Percentiles rank a stretch among this genome's conserved stretches.
phyloP scores from a whole-genome alignment of 768 basidiomycete species.

The Leccinum olivaceopallidum region DNA sequence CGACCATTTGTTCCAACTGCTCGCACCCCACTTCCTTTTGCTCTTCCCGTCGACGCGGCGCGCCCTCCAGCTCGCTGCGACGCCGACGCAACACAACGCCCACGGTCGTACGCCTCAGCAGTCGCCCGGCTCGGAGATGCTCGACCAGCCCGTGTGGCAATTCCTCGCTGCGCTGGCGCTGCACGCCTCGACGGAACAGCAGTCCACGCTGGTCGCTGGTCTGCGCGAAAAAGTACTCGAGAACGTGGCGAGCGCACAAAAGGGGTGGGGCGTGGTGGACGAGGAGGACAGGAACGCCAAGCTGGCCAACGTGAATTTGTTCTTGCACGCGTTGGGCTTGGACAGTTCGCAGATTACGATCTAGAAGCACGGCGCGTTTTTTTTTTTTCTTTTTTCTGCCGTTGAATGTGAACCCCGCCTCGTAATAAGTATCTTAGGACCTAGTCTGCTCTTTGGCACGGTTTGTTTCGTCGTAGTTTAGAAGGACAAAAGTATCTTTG shows the following conservation, averaged over 20 bases:
- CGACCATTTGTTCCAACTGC: conserved; percentile 79
- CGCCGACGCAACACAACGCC: conserved; percentile 35
- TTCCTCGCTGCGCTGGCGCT: conserved; percentile 89
- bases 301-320: conserved; percentile 91
- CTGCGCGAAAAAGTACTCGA: conserved; percentile 94
- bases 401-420: no score
- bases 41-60: conserved; percentile 92
- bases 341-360: conserved; percentile 71
- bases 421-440: conserved; percentile 4
- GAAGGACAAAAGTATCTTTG: conserved; percentile 23
- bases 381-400: no score
- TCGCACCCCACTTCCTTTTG: conserved; percentile 70
- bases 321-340: conserved; percentile 76
- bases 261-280: conserved; percentile 63
- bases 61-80: conserved; percentile 39
- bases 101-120: conserved; percentile 68
- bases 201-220: conserved; percentile 80
- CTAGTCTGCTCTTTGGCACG: conserved; percentile 7
- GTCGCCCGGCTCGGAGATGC: conserved; percentile 50
- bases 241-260: conserved; percentile 78
- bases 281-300: conserved; percentile 77
- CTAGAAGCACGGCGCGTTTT: conserved; percentile 16
- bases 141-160: conserved; percentile 94
- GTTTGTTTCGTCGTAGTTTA: conserved; percentile 8
- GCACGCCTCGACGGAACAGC: conserved; percentile 82